Evolutionary conservation across 2,329 filamentous ascomycete genomes (phyloP), one percentile per base, ranked within the genome.

Genomic region (Microsporum audouinii): DNA sequence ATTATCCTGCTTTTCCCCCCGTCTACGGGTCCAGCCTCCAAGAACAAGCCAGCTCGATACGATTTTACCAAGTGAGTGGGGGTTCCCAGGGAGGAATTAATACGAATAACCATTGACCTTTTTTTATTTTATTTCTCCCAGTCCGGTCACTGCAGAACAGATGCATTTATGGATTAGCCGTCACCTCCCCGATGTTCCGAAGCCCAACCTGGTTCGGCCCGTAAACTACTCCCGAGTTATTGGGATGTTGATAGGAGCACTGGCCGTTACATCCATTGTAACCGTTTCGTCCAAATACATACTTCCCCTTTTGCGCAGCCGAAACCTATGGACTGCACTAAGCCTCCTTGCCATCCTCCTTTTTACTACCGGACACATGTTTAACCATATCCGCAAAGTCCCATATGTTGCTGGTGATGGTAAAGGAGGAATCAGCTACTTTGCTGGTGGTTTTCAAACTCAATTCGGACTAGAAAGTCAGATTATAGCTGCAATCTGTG

Each of bases 331-430:
- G 94, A 91, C 92, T 29, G 89, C 88, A 27, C 76, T 95, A 69
- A 95, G 88, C 74, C 79, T 99, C 67, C 91, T 97, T 69, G 81
- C 86, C 12, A 91, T 99, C 65, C 82, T 99, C 47, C 80, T 96
- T 62, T 99, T 97, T 77, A 96, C 88, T 55, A 94, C 88, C 68
- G 95, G 94, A 43, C 91, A 97, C 76, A 99, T 99, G 95, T 99
- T 95, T 82, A 99, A 97, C 75, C 91, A 96, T 71, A 99, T 99
- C 71, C 85, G 95, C 68, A 92, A 94, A 73, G 89, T 95, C 2
- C 94, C 94, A 2, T 99, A 99, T 69, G 90, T 97, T 36, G 81
- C 85, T 47, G 88, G 88, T 47, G 86, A 97, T 71, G 89, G 90
- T 41, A 85, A 83, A 60, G 94, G 94, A 17, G 91, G 91, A 3